Percentiles rank a stretch among this genome's conserved stretches.
Evolutionary conservation across 192 early-diverging fungal species (phyloP).

Genomic region (Coemansia sp.): DNA sequence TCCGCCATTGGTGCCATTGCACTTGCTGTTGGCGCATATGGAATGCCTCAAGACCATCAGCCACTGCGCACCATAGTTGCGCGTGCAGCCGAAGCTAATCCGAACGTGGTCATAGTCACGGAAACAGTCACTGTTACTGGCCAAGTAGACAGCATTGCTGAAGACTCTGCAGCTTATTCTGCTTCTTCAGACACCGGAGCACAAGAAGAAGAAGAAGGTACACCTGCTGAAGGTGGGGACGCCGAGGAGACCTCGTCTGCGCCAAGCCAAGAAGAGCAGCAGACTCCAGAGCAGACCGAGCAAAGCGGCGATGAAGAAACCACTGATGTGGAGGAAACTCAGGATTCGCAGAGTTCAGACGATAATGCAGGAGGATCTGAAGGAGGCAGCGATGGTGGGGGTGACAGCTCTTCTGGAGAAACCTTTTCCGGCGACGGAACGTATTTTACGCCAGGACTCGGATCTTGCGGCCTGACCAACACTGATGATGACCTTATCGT

Average conservation of each 20-base stretch:
- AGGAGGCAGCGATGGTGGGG: not conserved
- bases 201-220: not conserved
- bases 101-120: slow-evolving; percentile 23
- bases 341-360: not conserved
- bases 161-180: not conserved
- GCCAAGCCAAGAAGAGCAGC: slow-evolving; percentile 3
- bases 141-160: not conserved
- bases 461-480: slow-evolving; percentile 57
- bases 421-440: slow-evolving; percentile 60
- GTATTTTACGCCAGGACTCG: slow-evolving; percentile 57
- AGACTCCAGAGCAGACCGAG: not conserved
- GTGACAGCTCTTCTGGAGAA: slow-evolving; percentile 15
- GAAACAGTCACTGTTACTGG: slow-evolving; percentile 33
- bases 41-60: not conserved
- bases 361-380: not conserved
- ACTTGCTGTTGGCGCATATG: not conserved
- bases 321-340: slow-evolving; percentile 5
- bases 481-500: slow-evolving; percentile 54
- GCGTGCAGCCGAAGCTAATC: not conserved
- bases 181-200: not conserved
- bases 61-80: not conserved
- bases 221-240: not conserved
- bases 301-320: slow-evolving; percentile 2
- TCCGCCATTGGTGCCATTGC: not conserved
- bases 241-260: not conserved